phyloP scores from a whole-genome alignment of 2,329 filamentous ascomycete species.

The Exophiala dermatitidis region DNA sequence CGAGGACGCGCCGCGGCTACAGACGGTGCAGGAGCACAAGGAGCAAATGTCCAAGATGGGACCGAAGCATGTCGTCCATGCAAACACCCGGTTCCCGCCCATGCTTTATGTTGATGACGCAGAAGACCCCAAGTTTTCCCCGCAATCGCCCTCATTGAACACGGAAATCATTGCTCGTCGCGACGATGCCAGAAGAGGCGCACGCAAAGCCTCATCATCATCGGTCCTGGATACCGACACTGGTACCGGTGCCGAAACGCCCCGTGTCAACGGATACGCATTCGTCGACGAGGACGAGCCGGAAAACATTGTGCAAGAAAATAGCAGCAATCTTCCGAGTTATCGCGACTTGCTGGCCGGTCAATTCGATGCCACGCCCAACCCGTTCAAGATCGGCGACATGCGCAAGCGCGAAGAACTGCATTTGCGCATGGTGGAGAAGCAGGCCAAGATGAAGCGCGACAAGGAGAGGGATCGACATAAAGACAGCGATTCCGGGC shows the following conservation, averaged over 20 bases:
- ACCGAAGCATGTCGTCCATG: slow-evolving; percentile 70
- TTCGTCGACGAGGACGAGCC: slow-evolving; percentile 74
- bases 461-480: slow-evolving; percentile 18
- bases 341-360: slow-evolving; percentile 30
- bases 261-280: slow-evolving; percentile 83
- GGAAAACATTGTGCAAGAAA: slow-evolving; percentile 35
- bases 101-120: slow-evolving; percentile 28
- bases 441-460: slow-evolving; percentile 29
- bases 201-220: not conserved
- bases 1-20: slow-evolving; percentile 40
- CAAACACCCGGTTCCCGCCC: slow-evolving; percentile 70
- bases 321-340: slow-evolving; percentile 45
- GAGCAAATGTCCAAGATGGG: slow-evolving; percentile 65
- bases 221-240: not conserved
- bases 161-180: slow-evolving; percentile 53
- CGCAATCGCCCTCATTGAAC: slow-evolving; percentile 75
- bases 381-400: slow-evolving; percentile 72
- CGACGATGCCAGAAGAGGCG: slow-evolving; percentile 57
- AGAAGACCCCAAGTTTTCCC: slow-evolving; percentile 40
- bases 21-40: slow-evolving; percentile 60
- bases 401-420: slow-evolving; percentile 70
- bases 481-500: too few relatives aligned
- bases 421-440: slow-evolving; percentile 80
- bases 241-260: slow-evolving; percentile 64
- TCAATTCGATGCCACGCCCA: slow-evolving; percentile 51